Evolutionary conservation across 495 filamentous ascomycete species (phyloP), one percentile per base, ranked within the genome.

Genomic region (Hapsidospora chrysogenum): DNA sequence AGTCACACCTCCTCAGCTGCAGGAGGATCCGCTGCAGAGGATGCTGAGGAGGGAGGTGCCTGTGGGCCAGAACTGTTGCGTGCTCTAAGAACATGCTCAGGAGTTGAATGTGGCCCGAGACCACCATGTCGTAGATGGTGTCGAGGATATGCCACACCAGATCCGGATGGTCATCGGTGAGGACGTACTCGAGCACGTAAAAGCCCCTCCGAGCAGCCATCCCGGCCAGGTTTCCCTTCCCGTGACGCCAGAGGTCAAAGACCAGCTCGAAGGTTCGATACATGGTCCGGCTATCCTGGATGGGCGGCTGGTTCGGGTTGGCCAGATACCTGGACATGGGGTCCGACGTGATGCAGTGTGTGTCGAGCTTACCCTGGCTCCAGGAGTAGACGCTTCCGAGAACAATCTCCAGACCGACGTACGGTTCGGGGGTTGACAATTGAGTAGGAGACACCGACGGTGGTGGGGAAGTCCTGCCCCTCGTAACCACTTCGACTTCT

Each of bases 71-170:
- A 3, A 36, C 33, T n/a, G 25, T 21, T 9, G 33, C 33, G 16
- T 36, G 33, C 15, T 23, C n/a, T 17, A 36, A 15, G 9, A 36
- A 36, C 33, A 36, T 36, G 21, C 33, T 17, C 3, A 36, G 33
- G 10, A 36, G 33, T 16, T 36, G 33, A 9, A 36, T 16, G 14
- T 36, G 33, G 3, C 33, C 33, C 25, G 20, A 16, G 33, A 25
- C 33, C 13, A 36, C 25, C 33, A 36, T 36, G 33, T 36, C 33
- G 9, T 16, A 36, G 14, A 36, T 36, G n/a, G 33, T 36, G 33
- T 36, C 33, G n/a, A 36, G 33, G 5, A 36, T 36, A 17, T 36
- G 33, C 33, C 33, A 36, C 4, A 36, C 20, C 7, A 36, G 33
- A 7, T 36, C 33, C 16, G 33, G 33, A 9, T 36, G 33, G 13